These are phyloP conservation scores for Mollisia scopiformis DNA, from an alignment of 2,329 filamentous ascomycete genomes.

Conservation along the genomic window DNA sequence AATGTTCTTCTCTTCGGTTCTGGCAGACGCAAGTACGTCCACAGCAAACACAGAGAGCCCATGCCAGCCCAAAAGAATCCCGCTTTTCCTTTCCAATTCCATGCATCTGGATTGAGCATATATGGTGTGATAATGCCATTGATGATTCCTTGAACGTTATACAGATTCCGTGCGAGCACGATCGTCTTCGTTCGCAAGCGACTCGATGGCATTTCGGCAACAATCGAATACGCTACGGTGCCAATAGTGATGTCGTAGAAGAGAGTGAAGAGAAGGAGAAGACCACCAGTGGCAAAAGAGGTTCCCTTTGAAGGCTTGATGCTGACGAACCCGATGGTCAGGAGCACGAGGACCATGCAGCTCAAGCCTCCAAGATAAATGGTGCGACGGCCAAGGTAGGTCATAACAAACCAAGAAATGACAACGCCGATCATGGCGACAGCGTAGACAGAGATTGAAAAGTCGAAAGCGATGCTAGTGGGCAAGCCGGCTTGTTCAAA, in stretches of 20 bases:
- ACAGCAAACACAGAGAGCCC: slow-evolving; percentile 79
- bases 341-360: slow-evolving; percentile 46
- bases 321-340: slow-evolving; percentile 45
- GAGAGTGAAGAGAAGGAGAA: slow-evolving; percentile 66
- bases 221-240: slow-evolving; percentile 84
- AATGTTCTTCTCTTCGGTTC: slow-evolving; percentile 80
- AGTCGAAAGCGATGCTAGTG: slow-evolving; percentile 51
- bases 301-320: neutral
- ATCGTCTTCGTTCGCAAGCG: slow-evolving; percentile 88
- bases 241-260: slow-evolving; percentile 83
- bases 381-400: slow-evolving; percentile 50
- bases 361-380: slow-evolving; percentile 51
- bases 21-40: slow-evolving; percentile 80
- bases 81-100: slow-evolving; percentile 84
- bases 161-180: slow-evolving; percentile 78
- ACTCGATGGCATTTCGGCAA: slow-evolving; percentile 80
- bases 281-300: slow-evolving; percentile 41
- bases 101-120: slow-evolving; percentile 69
- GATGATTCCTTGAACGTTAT: slow-evolving; percentile 50
- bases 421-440: slow-evolving; percentile 54
- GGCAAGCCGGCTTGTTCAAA: slow-evolving; percentile 57
- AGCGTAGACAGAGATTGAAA: slow-evolving; percentile 49
- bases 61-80: slow-evolving; percentile 87
- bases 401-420: slow-evolving; percentile 50
- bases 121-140: slow-evolving; percentile 64